Conservation (phyloP, 192 early-diverging fungal species). For the Backusella liffmaniae region DNA sequence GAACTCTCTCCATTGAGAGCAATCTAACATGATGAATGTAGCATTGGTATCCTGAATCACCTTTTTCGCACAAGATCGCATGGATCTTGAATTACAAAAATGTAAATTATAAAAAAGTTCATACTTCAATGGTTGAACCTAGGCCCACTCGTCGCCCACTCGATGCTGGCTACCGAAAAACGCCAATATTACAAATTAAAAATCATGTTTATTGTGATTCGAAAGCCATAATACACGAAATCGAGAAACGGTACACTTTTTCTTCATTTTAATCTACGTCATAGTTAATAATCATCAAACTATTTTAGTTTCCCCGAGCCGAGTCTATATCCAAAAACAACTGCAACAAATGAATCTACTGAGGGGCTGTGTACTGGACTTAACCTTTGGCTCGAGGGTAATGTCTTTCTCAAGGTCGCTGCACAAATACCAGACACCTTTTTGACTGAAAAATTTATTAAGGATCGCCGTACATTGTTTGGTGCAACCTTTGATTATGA, state of each 20-base stretch:
- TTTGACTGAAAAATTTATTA: background rate
- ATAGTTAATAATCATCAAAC: background rate
- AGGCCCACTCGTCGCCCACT: constrained; percentile 23
- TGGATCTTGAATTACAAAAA: constrained; percentile 26
- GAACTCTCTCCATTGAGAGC: background rate
- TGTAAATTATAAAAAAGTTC: constrained; percentile 13
- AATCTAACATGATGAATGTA: background rate
- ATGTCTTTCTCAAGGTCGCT: background rate
- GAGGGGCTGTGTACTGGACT: background rate
- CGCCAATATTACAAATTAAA: constrained; percentile 31
- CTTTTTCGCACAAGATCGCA: constrained; percentile 11
- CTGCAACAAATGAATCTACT: background rate
- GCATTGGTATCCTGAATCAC: constrained; percentile 6
- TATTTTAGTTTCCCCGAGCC: constrained; percentile 18
- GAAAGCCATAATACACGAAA: constrained; percentile 17
- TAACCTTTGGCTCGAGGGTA: background rate
- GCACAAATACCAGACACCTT: background rate
- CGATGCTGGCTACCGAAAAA: constrained; percentile 34
- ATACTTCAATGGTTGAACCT: background rate
- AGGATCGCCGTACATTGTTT: background rate
- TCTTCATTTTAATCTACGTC: background rate
- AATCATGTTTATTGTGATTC: constrained; percentile 30
- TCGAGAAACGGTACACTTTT: constrained; percentile 16
- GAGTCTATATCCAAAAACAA: constrained; percentile 19
- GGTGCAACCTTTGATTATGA: background rate